These are phyloP conservation scores for Geum urbanum DNA, from an alignment of 306 rosid species.

Conservation along the genomic window DNA sequence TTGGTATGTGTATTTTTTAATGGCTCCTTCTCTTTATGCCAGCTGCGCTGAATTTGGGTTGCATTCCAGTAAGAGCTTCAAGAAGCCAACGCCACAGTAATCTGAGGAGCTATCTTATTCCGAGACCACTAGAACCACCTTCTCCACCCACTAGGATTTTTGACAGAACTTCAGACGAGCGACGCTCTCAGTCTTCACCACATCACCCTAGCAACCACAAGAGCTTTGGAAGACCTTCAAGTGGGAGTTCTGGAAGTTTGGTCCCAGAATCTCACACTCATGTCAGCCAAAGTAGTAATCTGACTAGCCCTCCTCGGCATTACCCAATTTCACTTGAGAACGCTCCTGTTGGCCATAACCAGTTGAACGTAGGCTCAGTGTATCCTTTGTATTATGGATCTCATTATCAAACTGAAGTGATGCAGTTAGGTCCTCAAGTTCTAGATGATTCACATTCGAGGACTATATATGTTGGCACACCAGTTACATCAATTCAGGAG, in stretches of 20 bases:
- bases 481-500: constrained; percentile 52
- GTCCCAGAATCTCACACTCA: constrained; percentile 47
- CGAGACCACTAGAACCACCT: constrained; percentile 57
- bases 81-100: constrained; percentile 94
- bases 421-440: constrained; percentile 31
- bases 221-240: constrained; percentile 38
- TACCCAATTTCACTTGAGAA: constrained; percentile 45
- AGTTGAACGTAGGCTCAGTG: constrained; percentile 60
- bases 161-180: constrained; percentile 41
- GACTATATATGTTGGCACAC: constrained; percentile 65
- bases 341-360: constrained; percentile 43
- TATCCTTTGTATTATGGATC: constrained; percentile 78
- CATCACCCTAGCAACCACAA: constrained; percentile 40
- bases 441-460: constrained; percentile 38
- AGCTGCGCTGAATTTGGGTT: constrained; percentile 98
- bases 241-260: constrained; percentile 33
- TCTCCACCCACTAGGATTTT: constrained; percentile 38
- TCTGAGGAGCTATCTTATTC: constrained; percentile 78
- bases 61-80: constrained; percentile 83
- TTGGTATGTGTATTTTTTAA: constrained; percentile 27
- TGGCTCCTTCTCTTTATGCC: constrained; percentile 28
- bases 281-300: constrained; percentile 34
- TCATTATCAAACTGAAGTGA: constrained; percentile 38
- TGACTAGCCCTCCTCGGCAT: constrained; percentile 37
- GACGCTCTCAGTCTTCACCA: constrained; percentile 33